Evolutionary conservation across 169 alveolate species (phyloP), one percentile per base, ranked within the genome.

Genomic region (Perkinsus chesapeaki): DNA sequence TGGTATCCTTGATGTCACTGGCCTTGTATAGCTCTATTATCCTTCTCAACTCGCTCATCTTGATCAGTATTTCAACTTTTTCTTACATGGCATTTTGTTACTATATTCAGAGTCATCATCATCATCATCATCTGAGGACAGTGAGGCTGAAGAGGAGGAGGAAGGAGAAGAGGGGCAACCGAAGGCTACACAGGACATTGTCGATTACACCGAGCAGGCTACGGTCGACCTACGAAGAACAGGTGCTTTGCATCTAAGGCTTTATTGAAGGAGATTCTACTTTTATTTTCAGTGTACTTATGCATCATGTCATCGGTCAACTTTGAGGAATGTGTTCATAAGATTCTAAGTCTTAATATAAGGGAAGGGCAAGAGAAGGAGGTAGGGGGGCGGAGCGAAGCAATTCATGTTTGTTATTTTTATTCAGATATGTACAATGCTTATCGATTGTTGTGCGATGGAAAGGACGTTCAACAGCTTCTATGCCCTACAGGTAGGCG

Each of bases 291-390:
- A 60, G 97, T 99, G 73, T 99, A 99, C 96, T 96, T 99, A 91
- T 98, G 98, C 93, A 99, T 99, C 90, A 98, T 98, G 99, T 98
- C 99, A 72, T 97, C 99, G 31, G 98, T 98, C 43, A 99, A 98
- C 94, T 98, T 96, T 95, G 99, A 99, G 95, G 99, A 99, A 95
- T 98, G 99, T 94, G 98, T 98, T 12, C 99, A 99, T 96, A 99
- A 99, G 96, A 95, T 99, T 73, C 95, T 99, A 92, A 99, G 99
- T 95, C 96, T 99, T 94, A 98, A 98, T 95, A 97, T 99, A 5
- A 95, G 97, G 73, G 98, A 96, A 93, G 99, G 99, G 1, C 97
- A 97, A 92, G 99, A 98, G 96, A 60, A 60, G 31, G 82, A 60
- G 95, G 95, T 60, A 60, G 27, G 60, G 16, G 5, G 27, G 82